Base-by-base conservation (phyloP, 805 yeast genomes). In the Hanseniaspora singularis region DNA sequence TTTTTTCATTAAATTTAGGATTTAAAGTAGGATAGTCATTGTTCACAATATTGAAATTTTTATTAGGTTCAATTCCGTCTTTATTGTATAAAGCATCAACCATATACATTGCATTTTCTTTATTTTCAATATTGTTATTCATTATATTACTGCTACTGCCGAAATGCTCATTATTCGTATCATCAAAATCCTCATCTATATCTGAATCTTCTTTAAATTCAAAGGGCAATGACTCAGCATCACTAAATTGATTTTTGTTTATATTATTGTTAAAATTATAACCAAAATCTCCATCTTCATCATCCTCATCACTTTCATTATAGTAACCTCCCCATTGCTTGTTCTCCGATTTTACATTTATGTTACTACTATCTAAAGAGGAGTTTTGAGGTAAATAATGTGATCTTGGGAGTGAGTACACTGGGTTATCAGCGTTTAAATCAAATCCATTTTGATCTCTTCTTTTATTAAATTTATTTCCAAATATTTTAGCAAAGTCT, bases 191-290 rank as follows among this genome's bases (percentile, higher is more conserved):
- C 4, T 37, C 48, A 31, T 44, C 48, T 22, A 9, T 24, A 24
- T 42, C 57, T 6, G 60, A 55, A 18, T 59, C 62, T n/a, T 56
- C 49, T 6, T 55, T 62, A 50, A 61, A 61, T 49, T 62, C 63
- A 50, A 57, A 57, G 2, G 62, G 63, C 15, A 57, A 37, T 1
- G 63, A 59, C 23, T 57, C 63, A 4, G 57, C 33, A 14, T 48
- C 50, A 45, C 43, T 45, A 4, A 31, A 31, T 8, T 30, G 12
- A 16, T 38, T 38, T 3, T 20, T 15, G 9, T 39, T 22, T 7
- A 20, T 23, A 16, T 28, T 24, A 16, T 23, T 32, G 23, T 38
- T 27, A 27, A 31, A 32, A 14, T 32, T 15, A 20, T 38, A 27
- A 27, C 30, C 37, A 30, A 30, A 42, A 2, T 18, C 38, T 34